These are phyloP conservation scores for Hypomyces perniciosus DNA, from an alignment of 2,329 filamentous ascomycete genomes.

Conservation along the genomic window DNA sequence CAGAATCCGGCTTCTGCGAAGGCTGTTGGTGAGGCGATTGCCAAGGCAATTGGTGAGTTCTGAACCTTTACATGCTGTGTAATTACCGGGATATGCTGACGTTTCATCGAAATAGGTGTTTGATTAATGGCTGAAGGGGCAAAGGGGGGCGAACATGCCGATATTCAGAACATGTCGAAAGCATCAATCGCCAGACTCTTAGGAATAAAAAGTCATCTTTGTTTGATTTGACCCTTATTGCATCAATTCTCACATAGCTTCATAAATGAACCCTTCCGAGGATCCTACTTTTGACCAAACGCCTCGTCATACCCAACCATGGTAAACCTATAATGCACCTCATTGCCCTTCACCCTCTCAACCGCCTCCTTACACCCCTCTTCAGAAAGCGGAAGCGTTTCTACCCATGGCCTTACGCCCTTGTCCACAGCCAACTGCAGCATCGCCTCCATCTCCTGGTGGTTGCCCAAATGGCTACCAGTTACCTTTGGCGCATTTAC, in stretches of 20 bases:
- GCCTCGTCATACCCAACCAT: constrained; percentile 62
- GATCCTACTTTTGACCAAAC: constrained; percentile 32
- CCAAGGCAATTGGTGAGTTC: constrained; percentile 30
- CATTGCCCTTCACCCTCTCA: constrained; percentile 61
- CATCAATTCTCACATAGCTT: too few species aligned
- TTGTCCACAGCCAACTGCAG: constrained; percentile 51
- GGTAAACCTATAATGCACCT: constrained; percentile 68
- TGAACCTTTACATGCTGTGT: not conserved
- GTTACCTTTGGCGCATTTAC: constrained; percentile 47
- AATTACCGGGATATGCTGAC: not conserved
- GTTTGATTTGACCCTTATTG: too few species aligned
- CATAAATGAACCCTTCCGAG: too few species aligned
- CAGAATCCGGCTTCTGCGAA: constrained; percentile 52
- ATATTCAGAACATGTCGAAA: too few species aligned
- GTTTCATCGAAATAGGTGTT: too few species aligned
- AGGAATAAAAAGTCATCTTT: too few species aligned
- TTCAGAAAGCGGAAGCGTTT: constrained; percentile 59
- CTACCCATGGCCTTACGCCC: constrained; percentile 49
- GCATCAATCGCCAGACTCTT: too few species aligned
- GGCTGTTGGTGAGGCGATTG: constrained; percentile 45
- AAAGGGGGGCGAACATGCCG: too few species aligned
- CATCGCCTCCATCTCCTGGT: constrained; percentile 55
- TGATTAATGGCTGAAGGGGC: too few species aligned
- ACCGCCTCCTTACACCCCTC: constrained; percentile 65
- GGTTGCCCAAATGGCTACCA: constrained; percentile 54